Evolutionary conservation across 768 basidiomycete species (phyloP).

Genomic region (Hemileccinum impolitum): DNA sequence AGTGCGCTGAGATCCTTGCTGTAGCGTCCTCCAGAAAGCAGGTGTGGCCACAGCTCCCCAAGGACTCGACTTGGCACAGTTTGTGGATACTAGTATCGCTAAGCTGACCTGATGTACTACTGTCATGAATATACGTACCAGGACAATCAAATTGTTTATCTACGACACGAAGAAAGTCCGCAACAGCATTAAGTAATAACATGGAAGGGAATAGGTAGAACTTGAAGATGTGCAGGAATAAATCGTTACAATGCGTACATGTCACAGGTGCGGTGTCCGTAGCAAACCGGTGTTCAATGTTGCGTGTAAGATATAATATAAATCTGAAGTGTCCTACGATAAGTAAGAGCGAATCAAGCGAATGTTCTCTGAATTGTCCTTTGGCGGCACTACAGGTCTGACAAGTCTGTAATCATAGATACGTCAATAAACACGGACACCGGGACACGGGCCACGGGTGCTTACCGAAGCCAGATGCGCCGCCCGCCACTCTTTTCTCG

Average conservation of each 20-base stretch:
- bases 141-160: not conserved
- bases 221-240: not conserved
- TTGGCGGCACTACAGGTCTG: constrained; percentile 18
- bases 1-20: constrained; percentile 1
- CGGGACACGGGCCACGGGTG: not conserved
- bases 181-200: constrained; percentile 17
- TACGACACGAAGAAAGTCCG: constrained; percentile 1
- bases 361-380: constrained; percentile 22
- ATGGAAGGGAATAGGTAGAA: constrained; percentile 3
- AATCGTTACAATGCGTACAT: constrained; percentile 14
- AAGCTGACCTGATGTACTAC: constrained; percentile 38
- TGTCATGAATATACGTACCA: not conserved
- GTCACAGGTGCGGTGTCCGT: constrained; percentile 14
- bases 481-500: constrained; percentile 59
- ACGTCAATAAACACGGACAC: not conserved
- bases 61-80: constrained; percentile 53
- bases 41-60: constrained; percentile 59
- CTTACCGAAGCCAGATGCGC: constrained; percentile 63
- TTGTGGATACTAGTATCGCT: constrained; percentile 55
- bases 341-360: constrained; percentile 20
- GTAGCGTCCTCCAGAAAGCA: constrained; percentile 70
- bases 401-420: constrained; percentile 15
- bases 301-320: constrained; percentile 16
- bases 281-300: constrained; percentile 1
- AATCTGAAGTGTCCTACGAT: constrained; percentile 16